Base-by-base conservation (phyloP, 768 basidiomycete genomes). In the Leucosporidium scottii region DNA sequence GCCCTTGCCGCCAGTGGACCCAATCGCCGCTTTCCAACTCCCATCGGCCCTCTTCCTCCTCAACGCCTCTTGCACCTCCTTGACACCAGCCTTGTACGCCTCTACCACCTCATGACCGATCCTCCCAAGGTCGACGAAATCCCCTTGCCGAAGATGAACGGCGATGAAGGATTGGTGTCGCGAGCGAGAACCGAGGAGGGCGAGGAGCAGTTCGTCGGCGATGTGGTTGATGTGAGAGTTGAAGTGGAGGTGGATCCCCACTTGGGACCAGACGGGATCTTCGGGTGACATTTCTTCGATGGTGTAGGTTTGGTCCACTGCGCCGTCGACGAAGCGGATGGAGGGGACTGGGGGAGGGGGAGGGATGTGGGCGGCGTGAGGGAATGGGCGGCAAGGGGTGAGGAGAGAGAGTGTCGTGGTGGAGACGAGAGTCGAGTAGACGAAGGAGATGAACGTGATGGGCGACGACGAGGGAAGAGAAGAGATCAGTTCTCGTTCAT, bases 201-300 rank as follows among this genome's bases (percentile, higher is more conserved):
- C 64, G 27, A 27, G 39, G n/a, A 71, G 27, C 25, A 71, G 61
- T 51, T 71, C 70, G 64, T 71, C 70, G 23, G 63, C 61, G 30
- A 71, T 28, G 50, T 67, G 66, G 61, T 71, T 67, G 56, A 67
- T 64, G 61, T 67, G 63, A 12, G 53, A 20, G 61, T 62, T 67
- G 66, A 71, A 71, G 8, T 48, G 28, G 21, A 71, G 56, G 64
- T 62, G 50, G 27, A 13, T 15, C 3, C 70, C 70, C 27, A 67
- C 70, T 12, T 56, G 13, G n/a, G 20, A 21, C 70, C 70, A 71
- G 30, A 71, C 66, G 34, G 70, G 66, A 7, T 66, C 64, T 31
- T 71, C 70, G 51, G 66, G 70, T 0, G 63, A 34, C 1, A 71
- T 39, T 53, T 71, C 70, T 61, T 71, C 66, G 61, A 71, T 65